Conservation (phyloP, 225 moss, liverwort and hornwort species). For the Takakia lepidozioides region DNA sequence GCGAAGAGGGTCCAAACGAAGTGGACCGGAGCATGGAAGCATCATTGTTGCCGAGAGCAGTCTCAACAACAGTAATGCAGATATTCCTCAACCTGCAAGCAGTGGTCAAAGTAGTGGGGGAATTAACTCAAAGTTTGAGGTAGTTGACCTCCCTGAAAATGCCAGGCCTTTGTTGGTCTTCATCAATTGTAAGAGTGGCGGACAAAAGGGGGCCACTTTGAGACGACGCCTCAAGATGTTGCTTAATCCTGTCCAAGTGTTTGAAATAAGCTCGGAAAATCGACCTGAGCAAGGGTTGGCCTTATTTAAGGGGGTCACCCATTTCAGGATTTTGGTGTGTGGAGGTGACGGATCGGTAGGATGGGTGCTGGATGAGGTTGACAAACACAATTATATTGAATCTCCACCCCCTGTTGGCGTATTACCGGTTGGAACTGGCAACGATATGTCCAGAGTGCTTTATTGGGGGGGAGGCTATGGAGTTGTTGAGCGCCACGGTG, state of each 20-base stretch:
- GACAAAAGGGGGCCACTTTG: slow-evolving; percentile 30
- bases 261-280: slow-evolving; percentile 22
- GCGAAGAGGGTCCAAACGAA: slow-evolving; percentile 14
- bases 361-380: slow-evolving; percentile 53
- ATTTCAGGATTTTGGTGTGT: slow-evolving; percentile 44
- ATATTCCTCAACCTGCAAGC: background rate
- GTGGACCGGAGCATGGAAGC: too few relatives aligned
- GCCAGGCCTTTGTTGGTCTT: slow-evolving; percentile 46
- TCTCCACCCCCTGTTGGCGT: slow-evolving; percentile 48
- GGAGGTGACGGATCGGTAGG: slow-evolving; percentile 57
- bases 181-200: slow-evolving; percentile 47
- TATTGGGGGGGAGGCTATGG: slow-evolving; percentile 46
- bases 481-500: slow-evolving; percentile 35
- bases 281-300: slow-evolving; percentile 26
- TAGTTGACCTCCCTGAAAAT: slow-evolving; percentile 24
- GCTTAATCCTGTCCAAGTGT: slow-evolving; percentile 45
- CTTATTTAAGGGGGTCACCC: slow-evolving; percentile 30
- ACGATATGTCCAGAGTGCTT: slow-evolving; percentile 43
- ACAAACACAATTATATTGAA: slow-evolving; percentile 25
- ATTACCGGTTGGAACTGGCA: slow-evolving; percentile 44
- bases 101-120: slow-evolving; percentile 15
- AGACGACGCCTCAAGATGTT: slow-evolving; percentile 43
- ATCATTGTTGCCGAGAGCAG: too few relatives aligned
- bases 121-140: slow-evolving; percentile 18
- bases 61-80: too few relatives aligned